These are phyloP conservation scores for Lactifluus pinguis DNA, from an alignment of 768 basidiomycete genomes.

Conservation along the genomic window DNA sequence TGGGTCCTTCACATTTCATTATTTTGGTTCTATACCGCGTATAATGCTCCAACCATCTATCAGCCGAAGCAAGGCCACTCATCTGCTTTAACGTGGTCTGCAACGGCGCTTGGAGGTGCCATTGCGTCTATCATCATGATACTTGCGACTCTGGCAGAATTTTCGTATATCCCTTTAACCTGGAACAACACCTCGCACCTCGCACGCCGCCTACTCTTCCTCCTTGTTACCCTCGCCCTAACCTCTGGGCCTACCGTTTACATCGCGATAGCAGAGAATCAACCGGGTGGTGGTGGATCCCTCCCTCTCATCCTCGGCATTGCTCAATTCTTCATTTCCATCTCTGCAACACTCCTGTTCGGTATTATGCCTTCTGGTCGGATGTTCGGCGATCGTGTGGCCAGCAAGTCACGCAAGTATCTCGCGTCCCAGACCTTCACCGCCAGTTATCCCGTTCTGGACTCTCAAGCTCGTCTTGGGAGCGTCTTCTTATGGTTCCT, in stretches of 20 bases:
- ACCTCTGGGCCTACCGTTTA: constrained; percentile 94
- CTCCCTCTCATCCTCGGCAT: constrained; percentile 89
- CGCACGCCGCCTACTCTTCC: constrained; percentile 81
- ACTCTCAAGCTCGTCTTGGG: constrained; percentile 56
- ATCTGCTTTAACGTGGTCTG: constrained; percentile 84
- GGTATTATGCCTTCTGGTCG: constrained; percentile 90
- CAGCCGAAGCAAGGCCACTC: constrained; percentile 40
- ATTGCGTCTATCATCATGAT: constrained; percentile 98
- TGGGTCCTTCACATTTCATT: constrained; percentile 96
- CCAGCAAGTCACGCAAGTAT: constrained; percentile 91
- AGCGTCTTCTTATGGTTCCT: constrained; percentile 82
- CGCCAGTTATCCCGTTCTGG: constrained; percentile 78
- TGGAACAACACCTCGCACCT: constrained; percentile 99
- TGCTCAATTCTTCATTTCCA: constrained; percentile 92
- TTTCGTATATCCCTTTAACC: constrained; percentile 94
- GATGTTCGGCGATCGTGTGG: constrained; percentile 98
- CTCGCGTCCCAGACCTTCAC: constrained; percentile 98
- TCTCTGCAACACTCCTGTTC: constrained; percentile 78
- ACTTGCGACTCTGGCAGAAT: constrained; percentile 86
- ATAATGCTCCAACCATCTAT: constrained; percentile 86
- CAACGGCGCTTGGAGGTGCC: constrained; percentile 88
- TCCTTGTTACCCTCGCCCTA: constrained; percentile 81
- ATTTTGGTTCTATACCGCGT: constrained; percentile 95
- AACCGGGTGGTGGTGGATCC: constrained; percentile 45
- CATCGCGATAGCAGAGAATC: constrained; percentile 72